phyloP scores from a whole-genome alignment of 495 filamentous ascomycete genomes.

The Evansstolkia leycettana region DNA sequence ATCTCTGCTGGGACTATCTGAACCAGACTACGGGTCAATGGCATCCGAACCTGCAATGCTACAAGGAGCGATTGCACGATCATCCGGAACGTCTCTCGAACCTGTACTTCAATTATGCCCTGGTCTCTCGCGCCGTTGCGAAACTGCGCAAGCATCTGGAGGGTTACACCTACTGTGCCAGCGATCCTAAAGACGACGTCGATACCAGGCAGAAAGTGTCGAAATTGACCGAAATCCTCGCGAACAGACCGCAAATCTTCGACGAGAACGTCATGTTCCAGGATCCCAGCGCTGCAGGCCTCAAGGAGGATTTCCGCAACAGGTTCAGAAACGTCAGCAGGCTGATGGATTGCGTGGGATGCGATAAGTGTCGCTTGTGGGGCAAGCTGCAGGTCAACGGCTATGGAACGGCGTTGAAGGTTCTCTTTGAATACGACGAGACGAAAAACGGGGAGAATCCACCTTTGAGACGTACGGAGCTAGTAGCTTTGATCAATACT shows the following conservation, averaged over 20 bases:
- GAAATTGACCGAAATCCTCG: constrained; percentile 51
- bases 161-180: constrained; percentile 82
- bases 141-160: constrained; percentile 82
- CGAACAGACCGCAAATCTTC: constrained; percentile 65
- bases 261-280: constrained; percentile 92
- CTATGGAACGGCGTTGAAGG: constrained; percentile 89
- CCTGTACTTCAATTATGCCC: constrained; percentile 96
- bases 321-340: constrained; percentile 93
- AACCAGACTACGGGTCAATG: constrained; percentile 92
- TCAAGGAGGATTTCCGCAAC: constrained; percentile 96
- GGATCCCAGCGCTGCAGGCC: constrained; percentile 46
- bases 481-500: constrained; percentile 91
- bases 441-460: constrained; percentile 63
- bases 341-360: constrained; percentile 97
- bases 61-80: constrained; percentile 66
- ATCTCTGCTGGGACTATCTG: constrained; percentile 91
- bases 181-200: constrained; percentile 65
- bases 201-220: constrained; percentile 70
- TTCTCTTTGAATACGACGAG: constrained; percentile 90
- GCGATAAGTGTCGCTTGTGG: constrained; percentile 97
- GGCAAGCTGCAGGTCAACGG: constrained; percentile 95
- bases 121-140: constrained; percentile 76
- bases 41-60: constrained; percentile 87
- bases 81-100: constrained; percentile 91
- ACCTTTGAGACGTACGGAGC: constrained; percentile 69